Base-by-base conservation (phyloP, 148 eudicot species). In the Amaranthus hypochondriacus region DNA sequence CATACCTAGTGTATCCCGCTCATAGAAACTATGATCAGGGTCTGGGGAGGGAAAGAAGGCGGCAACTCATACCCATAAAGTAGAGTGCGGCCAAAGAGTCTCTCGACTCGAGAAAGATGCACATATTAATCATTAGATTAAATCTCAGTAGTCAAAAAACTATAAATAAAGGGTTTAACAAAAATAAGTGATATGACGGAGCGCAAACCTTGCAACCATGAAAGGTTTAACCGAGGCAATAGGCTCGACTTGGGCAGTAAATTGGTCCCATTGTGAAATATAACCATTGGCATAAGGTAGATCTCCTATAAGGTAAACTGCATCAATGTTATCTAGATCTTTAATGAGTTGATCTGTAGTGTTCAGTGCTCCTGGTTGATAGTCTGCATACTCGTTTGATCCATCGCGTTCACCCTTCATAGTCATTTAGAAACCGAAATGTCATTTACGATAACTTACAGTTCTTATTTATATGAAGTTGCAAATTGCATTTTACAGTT, bases 221-320 rank as follows among this genome's bases (percentile, higher is more conserved):
- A 89, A 95, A 21, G 97, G 97, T 39, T 83, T 86, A 28, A 82
- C 70, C 52, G 99, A 90, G 60, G 97, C 83, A 80, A 95, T 90
- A 18, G 94, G 96, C 78, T 86, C 92, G 66, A 95, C 89, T 81
- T 92, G 96, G 28, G 92, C 79, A 7, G 97, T 92, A 73, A 95
- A 95, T 69, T 95, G 99, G 83, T 95, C 99, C 97, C 99, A 95
- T 76, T 92, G 96, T 58, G 99, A 95, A 55, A 92, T 72, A 53
- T 95, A 95, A 46, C 99, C 99, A 75, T 95, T 95, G 14, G 99
- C 81, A 80, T 95, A 95, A 4, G 84, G 47, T 42, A 92, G 63
- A 81, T 95, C 99, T 55, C 99, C 99, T 43, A 90, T 95, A 55
- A 90, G 96, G 74, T 92, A 87, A 44, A 95, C 97, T 52, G 88